Base-by-base conservation (phyloP, 2,329 filamentous ascomycete genomes). In the Neospermospora avenae region DNA sequence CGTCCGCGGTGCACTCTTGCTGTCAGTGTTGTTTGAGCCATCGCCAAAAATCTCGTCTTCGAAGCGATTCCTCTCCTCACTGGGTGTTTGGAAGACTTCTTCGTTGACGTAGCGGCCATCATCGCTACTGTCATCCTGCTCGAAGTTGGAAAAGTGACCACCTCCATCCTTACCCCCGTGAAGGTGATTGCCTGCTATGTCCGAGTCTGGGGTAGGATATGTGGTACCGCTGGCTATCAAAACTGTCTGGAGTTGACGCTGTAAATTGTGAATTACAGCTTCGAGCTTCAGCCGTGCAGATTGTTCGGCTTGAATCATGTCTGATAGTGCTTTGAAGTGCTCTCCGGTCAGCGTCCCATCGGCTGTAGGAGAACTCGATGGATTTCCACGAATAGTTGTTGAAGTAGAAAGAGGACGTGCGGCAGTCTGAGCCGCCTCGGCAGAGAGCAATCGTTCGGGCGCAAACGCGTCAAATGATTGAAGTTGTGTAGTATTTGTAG, bases 1-100 rank as follows among this genome's bases (percentile, higher is more conserved):
- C 45, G 84, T 87, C 64, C 83, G 82, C 22, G 83, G 84, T 1
- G 85, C 84, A 70, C 77, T 83, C 63, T 81, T 81, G 54, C 20
- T 34, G 4, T 55, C 41, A 39, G 34, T 58, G 39, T 48, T 52
- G 46, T 76, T 74, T 39, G 53, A 76, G 73, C 75, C 24, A 68
- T 73, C 41, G 61, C 71, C 68, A 56, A 72, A 72, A 16, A 69
- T 63, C 77, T 72, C 68, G 77, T 77, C 70, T 77, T 78, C 56
- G 73, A 78, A 75, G 31, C 73, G 72, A 4, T 67, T 59, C 7
- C 71, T 67, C 56, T 81, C 80, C 67, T 84, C 81, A 10, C 71
- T 71, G 0, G 82, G 82, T 3, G 82, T 84, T 63, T 77, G 77
- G 60, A 81, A 84, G 3, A 76, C 75, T 25, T 84, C 78, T 10